phyloP scores from a whole-genome alignment of 176 grass and related monocot species.

The Elymus sibiricus region DNA sequence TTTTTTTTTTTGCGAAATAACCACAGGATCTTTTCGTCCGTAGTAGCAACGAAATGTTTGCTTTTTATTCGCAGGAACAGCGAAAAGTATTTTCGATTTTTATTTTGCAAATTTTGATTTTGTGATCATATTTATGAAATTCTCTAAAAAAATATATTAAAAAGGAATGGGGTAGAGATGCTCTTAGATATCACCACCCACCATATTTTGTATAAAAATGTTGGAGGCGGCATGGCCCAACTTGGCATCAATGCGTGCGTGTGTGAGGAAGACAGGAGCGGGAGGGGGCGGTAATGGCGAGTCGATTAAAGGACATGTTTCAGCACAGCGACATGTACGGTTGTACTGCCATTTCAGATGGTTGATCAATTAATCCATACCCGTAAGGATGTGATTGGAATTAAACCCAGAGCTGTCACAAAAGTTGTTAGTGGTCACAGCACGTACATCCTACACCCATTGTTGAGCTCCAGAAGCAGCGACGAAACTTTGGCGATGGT shows the following conservation, averaged over 20 bases:
- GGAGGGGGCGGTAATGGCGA: not conserved
- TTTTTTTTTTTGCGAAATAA: too few species aligned
- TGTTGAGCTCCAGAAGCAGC: not conserved
- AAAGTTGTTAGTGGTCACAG: constrained; percentile 1
- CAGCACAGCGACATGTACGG: not conserved
- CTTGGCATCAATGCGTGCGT: not conserved
- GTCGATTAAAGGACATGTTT: not conserved
- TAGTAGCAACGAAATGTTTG: too few species aligned
- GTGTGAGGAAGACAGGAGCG: not conserved
- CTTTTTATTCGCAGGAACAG: too few species aligned
- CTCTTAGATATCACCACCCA: too few species aligned
- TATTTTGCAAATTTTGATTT: too few species aligned
- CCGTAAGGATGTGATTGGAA: not conserved
- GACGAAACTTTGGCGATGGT: not conserved
- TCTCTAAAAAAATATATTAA: too few species aligned
- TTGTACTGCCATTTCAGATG: not conserved
- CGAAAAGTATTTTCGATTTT: too few species aligned
- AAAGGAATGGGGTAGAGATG: too few species aligned
- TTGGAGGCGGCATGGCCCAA: not conserved
- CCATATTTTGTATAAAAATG: not conserved
- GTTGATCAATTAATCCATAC: constrained; percentile 5
- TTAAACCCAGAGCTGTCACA: not conserved
- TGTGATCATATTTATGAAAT: too few species aligned
- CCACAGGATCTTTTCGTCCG: too few species aligned
- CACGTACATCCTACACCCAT: not conserved